Percentiles rank a stretch among this genome's conserved stretches.
Evolutionary conservation across 106 monocot genomes (phyloP).

Genomic region (Posidonia australis): DNA sequence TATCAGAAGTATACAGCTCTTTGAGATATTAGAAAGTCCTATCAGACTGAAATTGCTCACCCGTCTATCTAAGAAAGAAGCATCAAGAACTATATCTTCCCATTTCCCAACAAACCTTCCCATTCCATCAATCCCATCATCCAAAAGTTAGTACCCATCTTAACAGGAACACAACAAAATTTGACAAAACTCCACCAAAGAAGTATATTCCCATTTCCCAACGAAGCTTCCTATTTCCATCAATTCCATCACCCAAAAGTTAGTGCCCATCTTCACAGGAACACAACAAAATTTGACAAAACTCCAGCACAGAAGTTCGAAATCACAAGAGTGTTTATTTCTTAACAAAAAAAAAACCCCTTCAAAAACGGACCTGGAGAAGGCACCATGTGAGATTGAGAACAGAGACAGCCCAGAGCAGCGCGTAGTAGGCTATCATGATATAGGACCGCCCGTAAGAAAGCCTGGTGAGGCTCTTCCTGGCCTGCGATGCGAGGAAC

Average conservation of each 20-base stretch:
- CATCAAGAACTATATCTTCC: too few relatives aligned
- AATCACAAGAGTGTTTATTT: background rate
- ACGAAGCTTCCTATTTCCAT: too few relatives aligned
- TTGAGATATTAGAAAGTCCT: too few relatives aligned
- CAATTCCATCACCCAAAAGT: too few relatives aligned
- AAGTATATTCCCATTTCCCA: too few relatives aligned
- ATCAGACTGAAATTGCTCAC: too few relatives aligned
- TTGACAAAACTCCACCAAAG: background rate
- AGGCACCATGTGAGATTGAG: constrained; percentile 24
- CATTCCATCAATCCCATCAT: too few relatives aligned
- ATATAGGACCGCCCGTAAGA: constrained; percentile 22
- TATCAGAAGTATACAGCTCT: too few relatives aligned
- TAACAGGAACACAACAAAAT: background rate
- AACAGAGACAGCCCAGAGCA: constrained; percentile 19
- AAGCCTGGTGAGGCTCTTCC: constrained; percentile 24
- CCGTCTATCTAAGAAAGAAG: too few relatives aligned
- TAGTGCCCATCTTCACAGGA: background rate
- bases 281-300: background rate
- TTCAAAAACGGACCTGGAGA: constrained; percentile 13
- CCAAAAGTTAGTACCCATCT: background rate
- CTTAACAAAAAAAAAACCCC: background rate
- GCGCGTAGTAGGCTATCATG: constrained; percentile 20
- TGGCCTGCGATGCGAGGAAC: constrained; percentile 19
- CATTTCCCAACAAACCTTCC: too few relatives aligned
- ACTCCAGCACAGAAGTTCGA: background rate